These are phyloP conservation scores for Wickerhamiella occidentalis DNA, from an alignment of 805 yeast genomes.

Conservation along the genomic window DNA sequence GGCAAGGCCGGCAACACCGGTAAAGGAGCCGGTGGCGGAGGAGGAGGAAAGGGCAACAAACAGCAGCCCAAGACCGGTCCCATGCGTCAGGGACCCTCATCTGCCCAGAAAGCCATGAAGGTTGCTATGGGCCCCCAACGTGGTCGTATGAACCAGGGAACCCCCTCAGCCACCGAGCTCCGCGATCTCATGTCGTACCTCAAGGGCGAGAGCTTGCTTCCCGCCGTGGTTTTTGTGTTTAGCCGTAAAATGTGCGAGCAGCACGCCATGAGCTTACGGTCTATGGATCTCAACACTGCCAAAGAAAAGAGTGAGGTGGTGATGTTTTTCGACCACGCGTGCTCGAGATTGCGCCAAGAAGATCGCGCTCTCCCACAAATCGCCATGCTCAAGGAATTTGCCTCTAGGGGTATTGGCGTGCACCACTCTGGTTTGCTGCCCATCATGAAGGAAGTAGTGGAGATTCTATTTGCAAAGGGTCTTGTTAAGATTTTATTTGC, in stretches of 20 bases:
- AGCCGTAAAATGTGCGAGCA: constrained; percentile 90
- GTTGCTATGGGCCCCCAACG: constrained; percentile 25
- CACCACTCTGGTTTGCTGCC: constrained; percentile 94
- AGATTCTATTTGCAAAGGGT: constrained; percentile 76
- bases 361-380: constrained; percentile 93
- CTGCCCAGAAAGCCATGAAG: constrained; percentile 20
- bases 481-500: constrained; percentile 87
- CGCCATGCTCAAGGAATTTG: constrained; percentile 61
- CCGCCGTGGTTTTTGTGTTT: constrained; percentile 88
- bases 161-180: constrained; percentile 76
- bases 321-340: constrained; percentile 85
- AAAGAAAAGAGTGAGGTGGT: constrained; percentile 82
- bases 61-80: constrained; percentile 22
- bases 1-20: constrained; percentile 26
- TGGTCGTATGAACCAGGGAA: constrained; percentile 38
- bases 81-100: constrained; percentile 25
- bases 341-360: constrained; percentile 74
- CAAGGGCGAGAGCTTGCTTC: constrained; percentile 57
- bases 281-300: constrained; percentile 70
- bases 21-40: constrained; percentile 26
- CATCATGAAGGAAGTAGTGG: constrained; percentile 85
- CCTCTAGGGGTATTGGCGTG: constrained; percentile 71
- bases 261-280: constrained; percentile 65
- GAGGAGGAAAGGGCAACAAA: constrained; percentile 21
- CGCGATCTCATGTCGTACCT: constrained; percentile 56